Percentiles rank a stretch among this genome's conserved stretches.
Evolutionary conservation across 257 asterid genomes (phyloP).

Genomic region (Knoxia roxburghii): DNA sequence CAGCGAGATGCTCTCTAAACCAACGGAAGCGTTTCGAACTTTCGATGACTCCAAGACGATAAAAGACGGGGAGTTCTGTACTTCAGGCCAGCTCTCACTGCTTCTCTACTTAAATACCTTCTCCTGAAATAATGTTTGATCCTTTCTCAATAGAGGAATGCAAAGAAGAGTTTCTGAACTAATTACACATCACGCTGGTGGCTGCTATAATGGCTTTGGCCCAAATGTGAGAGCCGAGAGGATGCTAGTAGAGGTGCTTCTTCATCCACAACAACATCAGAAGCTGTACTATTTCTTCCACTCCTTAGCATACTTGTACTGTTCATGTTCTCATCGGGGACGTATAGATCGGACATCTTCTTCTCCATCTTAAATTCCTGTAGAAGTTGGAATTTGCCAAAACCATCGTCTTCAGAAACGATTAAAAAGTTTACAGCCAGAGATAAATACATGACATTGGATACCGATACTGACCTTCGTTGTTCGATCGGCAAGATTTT

Average conservation of each 20-base stretch:
- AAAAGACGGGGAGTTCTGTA: conserved; percentile 6
- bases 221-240: conserved; percentile 58
- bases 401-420: background rate
- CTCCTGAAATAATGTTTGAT: background rate
- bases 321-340: conserved; percentile 29
- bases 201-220: conserved; percentile 46
- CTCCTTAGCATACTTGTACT: conserved; percentile 18
- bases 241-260: conserved; percentile 56
- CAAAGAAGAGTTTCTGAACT: conserved; percentile 8
- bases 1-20: conserved; percentile 14
- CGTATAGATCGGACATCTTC: conserved; percentile 63
- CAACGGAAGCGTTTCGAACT: background rate
- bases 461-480: conserved; percentile 36
- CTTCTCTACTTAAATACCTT: background rate
- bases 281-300: conserved; percentile 18
- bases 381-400: background rate
- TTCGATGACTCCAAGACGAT: conserved; percentile 11
- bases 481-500: conserved; percentile 44
- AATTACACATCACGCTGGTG: conserved; percentile 20
- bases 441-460: background rate
- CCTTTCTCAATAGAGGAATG: conserved; percentile 3
- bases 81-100: conserved; percentile 15
- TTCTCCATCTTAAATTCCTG: conserved; percentile 72
- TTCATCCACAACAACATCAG: conserved; percentile 41
- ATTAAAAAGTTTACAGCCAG: background rate